Conservation (phyloP, 108 stramenopile species). For the Cyclotella choctawhatcheeana region DNA sequence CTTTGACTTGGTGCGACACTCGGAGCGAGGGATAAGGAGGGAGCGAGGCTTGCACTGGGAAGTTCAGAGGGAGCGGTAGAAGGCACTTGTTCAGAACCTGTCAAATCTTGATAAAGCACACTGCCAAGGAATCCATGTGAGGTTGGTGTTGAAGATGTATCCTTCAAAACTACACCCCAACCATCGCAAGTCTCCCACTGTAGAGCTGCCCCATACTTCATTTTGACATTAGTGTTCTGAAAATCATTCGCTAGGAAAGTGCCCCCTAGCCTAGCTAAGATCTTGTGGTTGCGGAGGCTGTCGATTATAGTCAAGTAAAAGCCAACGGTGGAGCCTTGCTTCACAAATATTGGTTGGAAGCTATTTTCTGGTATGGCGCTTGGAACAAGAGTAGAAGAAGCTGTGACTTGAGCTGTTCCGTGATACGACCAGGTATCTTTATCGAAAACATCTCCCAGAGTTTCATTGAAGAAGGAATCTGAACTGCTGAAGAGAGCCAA, state of each 20-base stretch:
- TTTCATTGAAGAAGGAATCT: constrained; percentile 19
- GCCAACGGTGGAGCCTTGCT: constrained; percentile 16
- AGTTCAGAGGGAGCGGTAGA: constrained; percentile 2
- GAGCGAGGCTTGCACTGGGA: constrained; percentile 7
- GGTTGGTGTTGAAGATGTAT: constrained; percentile 3
- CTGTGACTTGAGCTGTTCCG: constrained; percentile 4
- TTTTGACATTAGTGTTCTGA: background rate
- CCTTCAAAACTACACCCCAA: constrained; percentile 10
- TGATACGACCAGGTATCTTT: background rate
- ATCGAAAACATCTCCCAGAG: constrained; percentile 12
- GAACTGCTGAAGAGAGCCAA: constrained; percentile 2
- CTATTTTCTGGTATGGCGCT: constrained; percentile 2
- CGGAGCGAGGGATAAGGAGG: constrained; percentile 4
- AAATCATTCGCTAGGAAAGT: constrained; percentile 12
- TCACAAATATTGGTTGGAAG: constrained; percentile 13
- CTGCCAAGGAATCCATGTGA: constrained; percentile 12
- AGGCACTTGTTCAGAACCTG: background rate
- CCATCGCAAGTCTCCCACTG: constrained; percentile 17
- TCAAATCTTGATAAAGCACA: background rate
- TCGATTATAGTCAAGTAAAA: constrained; percentile 19
- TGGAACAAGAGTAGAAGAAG: constrained; percentile 1
- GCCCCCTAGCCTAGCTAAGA: constrained; percentile 1
- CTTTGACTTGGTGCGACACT: background rate
- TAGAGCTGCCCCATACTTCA: constrained; percentile 3
- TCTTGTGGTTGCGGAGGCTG: constrained; percentile 9